A percentile compares a stretch with the other conserved stretches of the same genome.
Evolutionary conservation across 768 basidiomycete species (phyloP).

Genomic region (Amanita rimosa): DNA sequence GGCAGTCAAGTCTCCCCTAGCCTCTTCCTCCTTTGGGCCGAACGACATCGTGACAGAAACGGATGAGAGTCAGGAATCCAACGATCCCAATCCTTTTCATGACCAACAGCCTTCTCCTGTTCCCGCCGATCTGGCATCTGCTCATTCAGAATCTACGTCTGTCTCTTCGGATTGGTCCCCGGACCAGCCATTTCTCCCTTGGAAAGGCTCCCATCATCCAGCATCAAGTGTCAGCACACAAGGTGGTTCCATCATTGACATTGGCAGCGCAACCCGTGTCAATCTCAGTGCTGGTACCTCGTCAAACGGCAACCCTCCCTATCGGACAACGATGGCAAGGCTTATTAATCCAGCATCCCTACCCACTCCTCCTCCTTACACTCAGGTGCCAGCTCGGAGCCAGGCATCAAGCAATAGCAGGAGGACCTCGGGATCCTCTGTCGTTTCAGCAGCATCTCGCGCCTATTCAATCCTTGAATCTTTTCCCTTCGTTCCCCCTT

Average conservation of each 20-base stretch:
- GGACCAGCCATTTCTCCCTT: conserved; percentile 28
- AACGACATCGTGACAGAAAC: conserved; percentile 47
- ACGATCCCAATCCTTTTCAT: conserved; percentile 45
- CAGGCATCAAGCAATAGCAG: conserved; percentile 37
- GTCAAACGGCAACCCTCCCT: conserved; percentile 27
- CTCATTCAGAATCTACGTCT: conserved; percentile 12
- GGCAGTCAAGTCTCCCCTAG: conserved; percentile 55
- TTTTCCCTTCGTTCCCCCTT: conserved; percentile 85
- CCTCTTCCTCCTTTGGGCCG: conserved; percentile 61
- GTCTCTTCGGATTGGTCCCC: conserved; percentile 23
- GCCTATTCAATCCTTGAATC: conserved; percentile 81
- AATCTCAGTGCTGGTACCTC: conserved; percentile 32
- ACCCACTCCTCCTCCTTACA: conserved; percentile 59
- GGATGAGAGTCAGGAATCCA: conserved; percentile 36
- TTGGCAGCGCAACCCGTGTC: conserved; percentile 57
- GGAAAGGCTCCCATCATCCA: conserved; percentile 30
- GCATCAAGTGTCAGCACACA: conserved; percentile 57
- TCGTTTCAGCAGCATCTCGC: conserved; percentile 53
- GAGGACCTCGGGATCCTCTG: conserved; percentile 55
- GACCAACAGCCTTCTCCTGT: conserved; percentile 37
- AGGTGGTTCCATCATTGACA: conserved; percentile 45
- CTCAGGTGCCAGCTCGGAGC: conserved; percentile 43
- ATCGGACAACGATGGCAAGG: conserved; percentile 54
- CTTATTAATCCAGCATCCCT: conserved; percentile 38
- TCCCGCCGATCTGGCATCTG: conserved; percentile 23